These are phyloP conservation scores for Saccharomycopsis olivae DNA, from an alignment of 805 yeast genomes.

Conservation along the genomic window DNA sequence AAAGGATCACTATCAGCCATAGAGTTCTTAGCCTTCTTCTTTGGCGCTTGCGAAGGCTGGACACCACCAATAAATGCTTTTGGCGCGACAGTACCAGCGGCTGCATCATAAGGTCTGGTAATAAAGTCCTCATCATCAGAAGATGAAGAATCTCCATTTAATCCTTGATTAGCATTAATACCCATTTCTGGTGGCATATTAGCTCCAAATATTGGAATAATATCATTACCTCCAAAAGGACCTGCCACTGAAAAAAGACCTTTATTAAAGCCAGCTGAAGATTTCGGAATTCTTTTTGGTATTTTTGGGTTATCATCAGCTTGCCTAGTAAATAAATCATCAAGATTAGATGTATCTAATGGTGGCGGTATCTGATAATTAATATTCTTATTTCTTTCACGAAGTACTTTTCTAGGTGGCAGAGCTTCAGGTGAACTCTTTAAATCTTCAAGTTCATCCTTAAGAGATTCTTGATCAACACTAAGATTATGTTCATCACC, in stretches of 20 bases:
- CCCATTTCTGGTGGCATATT: slow-evolving; percentile 32
- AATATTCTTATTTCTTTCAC: slow-evolving; percentile 63
- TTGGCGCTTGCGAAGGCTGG: too few species aligned
- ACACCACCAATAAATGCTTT: slow-evolving; percentile 18
- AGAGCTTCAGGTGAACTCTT: slow-evolving; percentile 19
- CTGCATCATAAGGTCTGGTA: slow-evolving; percentile 18
- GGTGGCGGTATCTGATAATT: slow-evolving; percentile 85
- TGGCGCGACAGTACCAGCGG: slow-evolving; percentile 7
- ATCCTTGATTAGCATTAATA: slow-evolving; percentile 27
- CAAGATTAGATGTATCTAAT: slow-evolving; percentile 27
- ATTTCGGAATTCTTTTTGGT: slow-evolving; percentile 31
- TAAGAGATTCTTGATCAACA: slow-evolving; percentile 21
- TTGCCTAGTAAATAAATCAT: slow-evolving; percentile 20
- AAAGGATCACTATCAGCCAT: slow-evolving; percentile 88
- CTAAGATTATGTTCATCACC: slow-evolving; percentile 22
- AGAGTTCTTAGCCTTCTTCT: slow-evolving; percentile 41
- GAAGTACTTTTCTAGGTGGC: slow-evolving; percentile 37
- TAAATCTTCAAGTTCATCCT: slow-evolving; percentile 18
- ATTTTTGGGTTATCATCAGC: slow-evolving; percentile 20
- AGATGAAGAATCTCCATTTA: slow-evolving; percentile 25
- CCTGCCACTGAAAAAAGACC: slow-evolving; percentile 90
- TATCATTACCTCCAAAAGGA: slow-evolving; percentile 96
- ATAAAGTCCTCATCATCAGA: slow-evolving; percentile 35
- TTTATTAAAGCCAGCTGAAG: slow-evolving; percentile 40
- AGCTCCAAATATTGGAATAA: slow-evolving; percentile 68